Base-by-base conservation (phyloP, 1,284 basidiomycete genomes). In the Ustilago curta region DNA sequence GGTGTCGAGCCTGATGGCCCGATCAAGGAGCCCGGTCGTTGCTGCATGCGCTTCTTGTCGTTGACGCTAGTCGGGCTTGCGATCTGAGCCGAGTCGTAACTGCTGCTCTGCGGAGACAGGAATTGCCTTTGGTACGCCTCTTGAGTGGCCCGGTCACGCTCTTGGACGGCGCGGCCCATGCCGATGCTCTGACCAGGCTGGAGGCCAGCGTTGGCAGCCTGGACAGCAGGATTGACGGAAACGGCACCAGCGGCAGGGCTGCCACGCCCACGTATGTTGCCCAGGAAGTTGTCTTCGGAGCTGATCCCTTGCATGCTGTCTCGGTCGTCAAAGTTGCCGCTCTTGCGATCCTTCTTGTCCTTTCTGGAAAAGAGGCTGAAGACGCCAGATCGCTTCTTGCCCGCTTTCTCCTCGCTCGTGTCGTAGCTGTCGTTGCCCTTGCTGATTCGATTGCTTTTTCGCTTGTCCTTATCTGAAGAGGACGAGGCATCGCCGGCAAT, bases 1-100 rank as follows among this genome's bases (percentile, higher is more conserved):
- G 93, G 93, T 8, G 93, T 90, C 18, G 88, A 89, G 18, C 77
- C 78, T 0, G 82, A 78, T 18, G 79, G 77, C 16, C 72, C 83
- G 2, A 90, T 60, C 27, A 85, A 51, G 19, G 78, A 81, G 12
- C 81, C 83, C 0, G 83, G 84, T 29, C 83, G 62, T 42, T 70
- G 60, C 16, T 66, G 55, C 59, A 67, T 47, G 16, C 59, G 59
- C 27, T 56, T 57, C 50, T 65, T 64, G 43, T 64, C 62, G 16
- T 65, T 59, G 32, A 40, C 8, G 14, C 29, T 35, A 35, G 21
- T 47, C 5, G 62, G 50, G 37, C 54, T 67, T 9, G 61, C 44
- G 5, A 53, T 12, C 4, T 51, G 53, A 6, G 58, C 50, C 7
- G 59, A 58, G 12, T 71, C 69, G 54, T 59, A 55, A 42, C 59